Evolutionary conservation across 2,329 filamentous ascomycete genomes (phyloP).

Genomic region (Hypoxylon sp.): DNA sequence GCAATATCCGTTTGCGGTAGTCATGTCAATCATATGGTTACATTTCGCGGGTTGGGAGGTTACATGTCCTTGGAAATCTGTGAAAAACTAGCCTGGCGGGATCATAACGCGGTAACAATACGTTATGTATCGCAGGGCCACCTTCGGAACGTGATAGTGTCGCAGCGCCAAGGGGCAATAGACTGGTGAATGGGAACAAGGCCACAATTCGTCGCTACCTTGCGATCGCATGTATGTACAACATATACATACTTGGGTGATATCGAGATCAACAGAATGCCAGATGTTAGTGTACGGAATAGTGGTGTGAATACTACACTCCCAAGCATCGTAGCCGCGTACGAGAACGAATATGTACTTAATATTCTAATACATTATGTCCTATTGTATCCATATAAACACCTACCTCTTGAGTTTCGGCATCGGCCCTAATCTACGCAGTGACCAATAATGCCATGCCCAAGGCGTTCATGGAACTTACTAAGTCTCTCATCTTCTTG

Average conservation of each 20-base stretch:
- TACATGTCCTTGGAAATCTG: conserved; percentile 22
- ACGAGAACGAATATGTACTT: conserved; percentile 17
- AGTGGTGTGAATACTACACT: conserved; percentile 40
- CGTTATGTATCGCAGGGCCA: conserved; percentile 27
- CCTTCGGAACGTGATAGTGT: conserved; percentile 42
- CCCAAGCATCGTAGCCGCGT: conserved; percentile 35
- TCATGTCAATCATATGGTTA: conserved; percentile 31
- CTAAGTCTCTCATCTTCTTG: conserved; percentile 25
- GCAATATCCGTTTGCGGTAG: conserved; percentile 26
- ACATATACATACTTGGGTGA: conserved; percentile 22
- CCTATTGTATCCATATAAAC: conserved; percentile 12
- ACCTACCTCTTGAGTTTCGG: conserved; percentile 13
- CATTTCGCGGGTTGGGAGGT: conserved; percentile 27
- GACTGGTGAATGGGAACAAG: conserved; percentile 26
- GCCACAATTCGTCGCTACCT: conserved; percentile 17
- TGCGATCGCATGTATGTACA: conserved; percentile 28
- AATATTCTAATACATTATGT: conserved; percentile 26
- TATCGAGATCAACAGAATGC: conserved; percentile 40
- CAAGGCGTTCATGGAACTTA: conserved; percentile 19
- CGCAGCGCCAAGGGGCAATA: conserved; percentile 37
- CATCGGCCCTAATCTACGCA: conserved; percentile 35
- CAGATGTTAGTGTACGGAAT: no score
- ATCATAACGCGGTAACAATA: conserved; percentile 34
- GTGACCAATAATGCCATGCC: conserved; percentile 13
- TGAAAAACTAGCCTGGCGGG: conserved; percentile 8